Evolutionary conservation across 2,329 filamentous ascomycete species (phyloP).

Genomic region (Peltaster fructicola): DNA sequence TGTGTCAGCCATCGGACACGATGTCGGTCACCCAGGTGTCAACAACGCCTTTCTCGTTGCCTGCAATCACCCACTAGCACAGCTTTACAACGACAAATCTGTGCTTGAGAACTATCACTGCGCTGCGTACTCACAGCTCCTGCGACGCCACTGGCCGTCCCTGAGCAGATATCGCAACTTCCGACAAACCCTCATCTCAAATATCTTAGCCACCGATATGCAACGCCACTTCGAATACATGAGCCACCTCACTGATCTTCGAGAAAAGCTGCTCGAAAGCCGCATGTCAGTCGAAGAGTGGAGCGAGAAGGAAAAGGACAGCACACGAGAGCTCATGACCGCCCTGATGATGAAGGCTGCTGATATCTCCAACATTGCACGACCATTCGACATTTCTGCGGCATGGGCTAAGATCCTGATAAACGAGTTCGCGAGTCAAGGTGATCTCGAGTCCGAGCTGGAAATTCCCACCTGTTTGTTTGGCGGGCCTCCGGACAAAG

Average conservation of each 20-base stretch:
- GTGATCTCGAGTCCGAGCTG: slow-evolving; percentile 75
- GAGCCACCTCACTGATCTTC: slow-evolving; percentile 64
- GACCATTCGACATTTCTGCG: slow-evolving; percentile 63
- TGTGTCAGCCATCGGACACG: slow-evolving; percentile 91
- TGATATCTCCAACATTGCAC: slow-evolving; percentile 94
- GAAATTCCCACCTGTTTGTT: slow-evolving; percentile 78
- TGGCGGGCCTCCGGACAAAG: slow-evolving; percentile 57
- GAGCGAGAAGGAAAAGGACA: slow-evolving; percentile 58
- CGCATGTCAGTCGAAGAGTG: slow-evolving; percentile 43
- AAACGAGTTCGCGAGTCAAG: slow-evolving; percentile 86
- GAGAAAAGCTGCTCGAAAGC: slow-evolving; percentile 38
- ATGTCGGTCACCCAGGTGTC: slow-evolving; percentile 92
- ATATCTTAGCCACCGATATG: slow-evolving; percentile 97
- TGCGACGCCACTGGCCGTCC: slow-evolving; percentile 77
- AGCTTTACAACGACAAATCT: slow-evolving; percentile 91
- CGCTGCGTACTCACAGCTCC: slow-evolving; percentile 88
- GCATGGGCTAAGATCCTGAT: slow-evolving; percentile 90
- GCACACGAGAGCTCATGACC: slow-evolving; percentile 66
- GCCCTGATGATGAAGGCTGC: slow-evolving; percentile 92
- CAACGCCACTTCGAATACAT: slow-evolving; percentile 94
- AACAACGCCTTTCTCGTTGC: slow-evolving; percentile 94
- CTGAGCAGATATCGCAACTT: slow-evolving; percentile 64
- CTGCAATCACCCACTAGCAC: slow-evolving; percentile 78
- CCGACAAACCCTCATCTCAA: slow-evolving; percentile 84
- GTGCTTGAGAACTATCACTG: slow-evolving; percentile 96